A percentile compares a stretch with the other conserved stretches of the same genome.
These are phyloP conservation scores for Herpetomonas samuelpessoai DNA, from an alignment of 208 protist genomes.

Conservation along the genomic window DNA sequence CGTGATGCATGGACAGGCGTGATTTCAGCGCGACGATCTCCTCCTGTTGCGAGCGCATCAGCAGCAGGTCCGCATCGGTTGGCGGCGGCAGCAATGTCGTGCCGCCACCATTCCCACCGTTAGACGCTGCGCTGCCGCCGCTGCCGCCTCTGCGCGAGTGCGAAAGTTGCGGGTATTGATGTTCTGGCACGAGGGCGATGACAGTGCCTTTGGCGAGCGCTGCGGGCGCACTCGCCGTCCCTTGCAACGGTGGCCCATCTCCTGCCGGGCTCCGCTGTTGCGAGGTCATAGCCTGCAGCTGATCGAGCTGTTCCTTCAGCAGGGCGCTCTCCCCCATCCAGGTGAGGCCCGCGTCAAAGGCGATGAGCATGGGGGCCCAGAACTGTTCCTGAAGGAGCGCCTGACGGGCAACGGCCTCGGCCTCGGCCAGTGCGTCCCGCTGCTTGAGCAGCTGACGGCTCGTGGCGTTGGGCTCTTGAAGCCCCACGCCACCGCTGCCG, in stretches of 20 bases:
- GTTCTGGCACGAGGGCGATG: not conserved
- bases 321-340: constrained; percentile 60
- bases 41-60: constrained; percentile 44
- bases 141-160: constrained; percentile 2
- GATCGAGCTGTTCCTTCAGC: constrained; percentile 11
- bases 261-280: not conserved
- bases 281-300: not conserved
- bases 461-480: constrained; percentile 9
- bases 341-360: constrained; percentile 83
- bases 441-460: constrained; percentile 1
- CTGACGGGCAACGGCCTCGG: constrained; percentile 55
- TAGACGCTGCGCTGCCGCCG: not conserved
- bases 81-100: constrained; percentile 19
- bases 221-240: not conserved
- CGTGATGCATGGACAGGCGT: constrained; percentile 34
- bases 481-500: not conserved
- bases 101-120: constrained; percentile 7
- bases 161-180: constrained; percentile 1
- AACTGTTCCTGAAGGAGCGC: constrained; percentile 61
- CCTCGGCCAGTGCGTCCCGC: constrained; percentile 15
- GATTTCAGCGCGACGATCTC: constrained; percentile 39
- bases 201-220: too few relatives aligned
- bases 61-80: constrained; percentile 49
- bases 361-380: constrained; percentile 80
- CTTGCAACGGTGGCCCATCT: constrained; percentile 5